Conservation (phyloP, 768 basidiomycete genomes). For the Zangia roseola region DNA sequence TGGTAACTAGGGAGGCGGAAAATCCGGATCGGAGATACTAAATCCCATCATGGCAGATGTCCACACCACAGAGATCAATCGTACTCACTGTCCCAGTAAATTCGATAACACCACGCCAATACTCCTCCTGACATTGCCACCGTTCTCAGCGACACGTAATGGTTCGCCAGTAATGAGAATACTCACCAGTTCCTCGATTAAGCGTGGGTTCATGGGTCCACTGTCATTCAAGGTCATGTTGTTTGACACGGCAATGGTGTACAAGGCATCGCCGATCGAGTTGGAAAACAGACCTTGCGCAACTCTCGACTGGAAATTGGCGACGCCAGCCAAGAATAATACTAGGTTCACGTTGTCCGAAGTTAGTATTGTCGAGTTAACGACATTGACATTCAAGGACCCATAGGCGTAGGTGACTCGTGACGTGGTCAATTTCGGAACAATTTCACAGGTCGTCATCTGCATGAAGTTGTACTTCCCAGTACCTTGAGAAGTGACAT, state of each 20-base stretch:
- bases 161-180: neutral
- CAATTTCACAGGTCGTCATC: constrained; percentile 6
- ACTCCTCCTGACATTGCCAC: neutral
- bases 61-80: no score
- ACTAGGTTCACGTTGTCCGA: neutral
- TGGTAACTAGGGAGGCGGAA: neutral
- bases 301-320: constrained; percentile 2
- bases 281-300: constrained; percentile 15
- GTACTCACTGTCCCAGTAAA: neutral
- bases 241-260: constrained; percentile 2
- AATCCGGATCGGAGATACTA: neutral
- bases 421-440: constrained; percentile 5
- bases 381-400: neutral
- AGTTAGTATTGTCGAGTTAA: neutral
- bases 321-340: neutral
- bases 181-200: neutral
- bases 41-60: no score
- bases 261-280: constrained; percentile 20
- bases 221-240: neutral
- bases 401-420: constrained; percentile 1
- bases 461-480: constrained; percentile 5
- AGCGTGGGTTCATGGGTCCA: no score
- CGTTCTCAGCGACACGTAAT: no score
- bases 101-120: constrained; percentile 4
- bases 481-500: no score